Evolutionary conservation across 257 asterid species (phyloP), one percentile per base, ranked within the genome.

Genomic region (Fraxinus anomala): DNA sequence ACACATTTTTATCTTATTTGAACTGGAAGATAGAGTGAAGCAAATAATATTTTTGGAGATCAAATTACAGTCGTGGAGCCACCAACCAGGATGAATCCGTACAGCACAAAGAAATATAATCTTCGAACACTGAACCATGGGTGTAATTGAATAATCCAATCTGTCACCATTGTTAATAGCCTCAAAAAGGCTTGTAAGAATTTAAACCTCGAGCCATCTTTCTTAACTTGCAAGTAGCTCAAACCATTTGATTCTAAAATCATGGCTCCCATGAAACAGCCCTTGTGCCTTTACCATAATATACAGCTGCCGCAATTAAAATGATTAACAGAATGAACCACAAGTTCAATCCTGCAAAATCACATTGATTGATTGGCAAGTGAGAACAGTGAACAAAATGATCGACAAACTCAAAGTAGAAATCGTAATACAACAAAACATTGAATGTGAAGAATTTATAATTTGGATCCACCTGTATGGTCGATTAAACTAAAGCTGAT

Each of bases 281-380:
- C 40, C 84, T 86, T 26, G 82, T 73, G 85, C 23, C 69, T 79
- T 73, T 80, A 14, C 86, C 88, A 70, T 86, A 84, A 78, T 83
- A 94, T 34, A 86, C 82, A 71, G 91, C 93, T 26, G 88, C 63
- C 6, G 97, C 97, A 17, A 91, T 63, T 70, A 92, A 40, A 71
- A 90, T 76, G 80, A 92, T 63, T 13, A 94, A 69, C 59, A 92
- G 70, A 39, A 91, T 71, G 63, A 89, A 85, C 96, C 96, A 89
- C 87, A 87, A 68, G 80, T 63, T 88, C 78, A 79, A 59, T 75
- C 96, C 98, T 92, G 97, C 85, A 86, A 83, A 51, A 70, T 70
- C 5, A 40, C 36, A 51, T 16, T 1, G 71, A 61, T 59, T 66
- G 21, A 72, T 81, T 10, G 72, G 78, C 68, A 47, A 76, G 30